Evolutionary conservation across 768 basidiomycete genomes (phyloP), one percentile per base, ranked within the genome.

Genomic region (Leccinum truebloodii): DNA sequence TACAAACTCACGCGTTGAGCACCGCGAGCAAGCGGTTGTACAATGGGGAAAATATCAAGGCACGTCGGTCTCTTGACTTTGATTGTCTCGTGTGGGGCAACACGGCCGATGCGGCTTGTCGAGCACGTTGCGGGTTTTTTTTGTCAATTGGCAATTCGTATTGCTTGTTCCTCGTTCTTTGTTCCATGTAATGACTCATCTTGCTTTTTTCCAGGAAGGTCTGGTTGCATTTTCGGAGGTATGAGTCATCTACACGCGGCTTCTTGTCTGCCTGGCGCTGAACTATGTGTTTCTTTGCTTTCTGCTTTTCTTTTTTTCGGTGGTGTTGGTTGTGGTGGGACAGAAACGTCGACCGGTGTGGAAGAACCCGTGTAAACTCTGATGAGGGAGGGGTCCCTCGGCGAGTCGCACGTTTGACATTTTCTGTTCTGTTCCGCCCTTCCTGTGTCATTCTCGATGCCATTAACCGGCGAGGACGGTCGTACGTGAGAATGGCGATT

Each of bases 11-110:
- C 56, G 68, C 77, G 8, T 71, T 77, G 66, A 80, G 82, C 20
- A 67, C 71, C 28, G 79, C 81, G 62, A 85, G 82, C 65, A 81
- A 75, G 63, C 77, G 82, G 14, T 73, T 85, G 16, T 90, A 84
- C 69, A 75, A 73, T 3, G 86, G 89, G 26, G 74, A 75, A 35
- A 93, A 94, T 67, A 86, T 94, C 71, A 86, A 87, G 79, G 89
- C 84, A 59, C 60, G 80, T 59, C 22, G 49, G 6, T 52, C 26
- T 13, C 30, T 7, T 59, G 53, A 22, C 49, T 35, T n/a, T 37
- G 24, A 14, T 48, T 49, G 35, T 24, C 10, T n/a, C 39, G 18
- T 41, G 39, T 41, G 39, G 18, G 18, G 39, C 39, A 39, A 39
- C 3, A 18, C n/a, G 39, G 39, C 39, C 39, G 8, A 41, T n/a